Conservation (phyloP, 495 filamentous ascomycete species). For the Melanomma pulvis-pyrius region DNA sequence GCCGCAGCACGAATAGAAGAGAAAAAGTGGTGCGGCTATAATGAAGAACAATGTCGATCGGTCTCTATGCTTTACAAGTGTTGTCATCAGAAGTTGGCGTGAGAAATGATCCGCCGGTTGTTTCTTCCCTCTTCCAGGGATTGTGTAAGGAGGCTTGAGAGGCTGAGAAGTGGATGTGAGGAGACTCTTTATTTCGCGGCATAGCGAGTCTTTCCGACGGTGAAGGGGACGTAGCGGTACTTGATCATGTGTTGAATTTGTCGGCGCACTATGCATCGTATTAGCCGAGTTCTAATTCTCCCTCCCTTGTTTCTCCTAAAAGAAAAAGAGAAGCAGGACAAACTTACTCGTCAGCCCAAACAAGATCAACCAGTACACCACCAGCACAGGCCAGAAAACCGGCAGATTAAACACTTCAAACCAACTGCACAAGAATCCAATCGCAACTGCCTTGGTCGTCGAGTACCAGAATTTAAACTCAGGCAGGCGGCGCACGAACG, state of each 20-base stretch:
- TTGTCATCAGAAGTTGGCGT: neutral
- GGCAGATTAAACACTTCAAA: conserved; percentile 92
- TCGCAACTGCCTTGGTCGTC: conserved; percentile 81
- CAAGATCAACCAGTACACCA: conserved; percentile 97
- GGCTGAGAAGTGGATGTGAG: neutral
- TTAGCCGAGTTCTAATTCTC: neutral
- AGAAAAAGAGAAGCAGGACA: neutral
- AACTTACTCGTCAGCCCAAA: conserved; percentile 89
- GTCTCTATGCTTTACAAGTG: neutral
- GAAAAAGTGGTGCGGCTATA: neutral
- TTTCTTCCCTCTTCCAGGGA: neutral
- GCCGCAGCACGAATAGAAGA: neutral
- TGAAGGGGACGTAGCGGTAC: conserved; percentile 97
- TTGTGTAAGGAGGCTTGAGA: neutral
- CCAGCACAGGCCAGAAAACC: conserved; percentile 97
- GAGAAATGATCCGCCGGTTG: neutral
- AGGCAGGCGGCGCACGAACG: conserved; percentile 91
- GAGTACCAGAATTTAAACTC: conserved; percentile 99
- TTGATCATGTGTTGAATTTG: conserved; percentile 99
- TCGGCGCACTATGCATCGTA: conserved; percentile 76
- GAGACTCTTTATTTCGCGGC: conserved; percentile 22
- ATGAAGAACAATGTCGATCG: neutral
- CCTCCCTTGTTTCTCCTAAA: neutral
- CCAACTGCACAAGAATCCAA: conserved; percentile 89
- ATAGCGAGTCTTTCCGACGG: conserved; percentile 88